Percentiles rank a stretch among this genome's conserved stretches.
Conservation (phyloP, 805 yeast species). For the Tetrapisispora taiwanensis region DNA sequence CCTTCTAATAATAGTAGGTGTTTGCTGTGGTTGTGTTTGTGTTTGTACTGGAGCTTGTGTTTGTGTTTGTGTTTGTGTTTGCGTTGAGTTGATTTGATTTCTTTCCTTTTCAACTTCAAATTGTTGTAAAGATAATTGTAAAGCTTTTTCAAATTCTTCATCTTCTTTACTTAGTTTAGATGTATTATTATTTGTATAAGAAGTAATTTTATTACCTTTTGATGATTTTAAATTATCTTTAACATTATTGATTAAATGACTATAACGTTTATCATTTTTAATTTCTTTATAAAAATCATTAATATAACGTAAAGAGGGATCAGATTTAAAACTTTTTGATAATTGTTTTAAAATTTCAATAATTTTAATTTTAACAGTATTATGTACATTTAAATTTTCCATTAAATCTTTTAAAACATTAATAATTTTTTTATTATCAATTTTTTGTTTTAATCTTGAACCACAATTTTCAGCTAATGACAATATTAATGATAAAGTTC, state of each 20-base stretch:
- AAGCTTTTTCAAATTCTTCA: conserved; percentile 70
- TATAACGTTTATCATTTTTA: conserved; percentile 28
- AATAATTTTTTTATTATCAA: conserved; percentile 49
- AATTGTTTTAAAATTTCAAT: conserved; percentile 62
- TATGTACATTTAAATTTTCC: conserved; percentile 48
- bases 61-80: conserved; percentile 4
- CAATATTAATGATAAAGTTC: conserved; percentile 44
- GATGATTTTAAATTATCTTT: not conserved
- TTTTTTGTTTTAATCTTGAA: conserved; percentile 50
- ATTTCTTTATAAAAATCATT: conserved; percentile 48
- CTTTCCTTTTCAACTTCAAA: conserved; percentile 32
- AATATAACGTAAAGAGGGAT: conserved; percentile 69
- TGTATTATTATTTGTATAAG: conserved; percentile 42
- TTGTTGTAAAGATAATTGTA: conserved; percentile 63
- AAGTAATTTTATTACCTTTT: not conserved
- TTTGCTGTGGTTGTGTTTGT: conserved; percentile 3
- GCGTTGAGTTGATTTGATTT: conserved; percentile 26
- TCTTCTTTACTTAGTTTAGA: conserved; percentile 44
- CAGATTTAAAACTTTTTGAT: conserved; percentile 51
- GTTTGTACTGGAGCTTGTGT: not conserved
- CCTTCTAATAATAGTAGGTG: conserved; percentile 37
- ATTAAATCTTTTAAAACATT: conserved; percentile 39
- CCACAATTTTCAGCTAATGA: conserved; percentile 74
- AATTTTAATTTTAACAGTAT: conserved; percentile 52
- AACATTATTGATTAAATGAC: conserved; percentile 21